Evolutionary conservation across 2,329 filamentous ascomycete genomes (phyloP).

Genomic region (Xylaria polymorpha): DNA sequence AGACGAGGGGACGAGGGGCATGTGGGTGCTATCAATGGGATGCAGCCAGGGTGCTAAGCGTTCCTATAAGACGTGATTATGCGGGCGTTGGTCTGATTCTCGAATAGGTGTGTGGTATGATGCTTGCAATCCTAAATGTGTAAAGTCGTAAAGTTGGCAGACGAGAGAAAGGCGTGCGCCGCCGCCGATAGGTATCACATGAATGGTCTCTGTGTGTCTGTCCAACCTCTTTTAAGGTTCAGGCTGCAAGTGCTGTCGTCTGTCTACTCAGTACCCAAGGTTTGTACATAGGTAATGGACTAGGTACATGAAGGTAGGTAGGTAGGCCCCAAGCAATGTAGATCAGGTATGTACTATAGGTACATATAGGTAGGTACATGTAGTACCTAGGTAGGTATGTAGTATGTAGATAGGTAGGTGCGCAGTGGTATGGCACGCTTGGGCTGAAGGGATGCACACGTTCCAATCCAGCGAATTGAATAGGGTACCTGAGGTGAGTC

Average conservation of each 20-base stretch:
- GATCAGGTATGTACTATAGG: not conserved
- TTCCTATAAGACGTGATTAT: slow-evolving; percentile 6
- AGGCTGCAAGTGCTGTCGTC: not conserved
- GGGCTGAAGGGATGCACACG: slow-evolving; percentile 13
- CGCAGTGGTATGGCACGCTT: not conserved
- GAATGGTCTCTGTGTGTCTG: not conserved
- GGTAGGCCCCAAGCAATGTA: too few species aligned
- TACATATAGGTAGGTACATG: not conserved
- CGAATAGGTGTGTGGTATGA: not conserved
- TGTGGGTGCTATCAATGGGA: slow-evolving; percentile 5
- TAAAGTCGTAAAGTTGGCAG: not conserved
- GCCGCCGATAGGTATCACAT: slow-evolving; percentile 6
- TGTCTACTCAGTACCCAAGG: not conserved
- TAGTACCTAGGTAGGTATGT: not conserved
- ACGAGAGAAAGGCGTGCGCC: not conserved
- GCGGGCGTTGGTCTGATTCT: slow-evolving; percentile 18
- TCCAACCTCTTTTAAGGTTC: not conserved
- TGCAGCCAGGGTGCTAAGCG: slow-evolving; percentile 11
- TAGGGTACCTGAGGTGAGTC: slow-evolving; percentile 12
- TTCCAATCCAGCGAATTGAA: not conserved
- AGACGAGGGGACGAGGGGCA: not conserved
- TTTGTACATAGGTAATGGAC: not conserved
- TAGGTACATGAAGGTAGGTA: too few species aligned
- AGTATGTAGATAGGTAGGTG: not conserved
- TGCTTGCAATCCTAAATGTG: slow-evolving; percentile 1